A percentile compares a stretch with the other conserved stretches of the same genome.
Evolutionary conservation across 2,329 filamentous ascomycete species (phyloP).

Genomic region (Botryosphaeria dothidea): DNA sequence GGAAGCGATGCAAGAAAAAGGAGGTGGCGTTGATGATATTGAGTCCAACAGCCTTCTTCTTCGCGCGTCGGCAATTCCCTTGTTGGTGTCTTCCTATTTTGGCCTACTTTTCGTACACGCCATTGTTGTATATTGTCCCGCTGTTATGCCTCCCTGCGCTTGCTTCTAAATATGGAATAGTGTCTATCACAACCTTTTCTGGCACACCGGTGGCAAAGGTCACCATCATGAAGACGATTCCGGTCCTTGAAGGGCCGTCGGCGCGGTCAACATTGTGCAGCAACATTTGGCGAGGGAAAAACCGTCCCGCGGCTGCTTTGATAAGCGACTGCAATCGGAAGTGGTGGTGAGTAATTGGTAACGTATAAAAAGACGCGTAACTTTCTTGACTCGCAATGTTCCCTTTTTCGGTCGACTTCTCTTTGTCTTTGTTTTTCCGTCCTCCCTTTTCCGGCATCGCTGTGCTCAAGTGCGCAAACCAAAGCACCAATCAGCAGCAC

Average conservation of each 20-base stretch:
- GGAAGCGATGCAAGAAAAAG: background rate
- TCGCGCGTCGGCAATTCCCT: background rate
- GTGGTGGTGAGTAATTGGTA: background rate
- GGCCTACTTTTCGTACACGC: background rate
- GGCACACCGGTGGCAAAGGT: background rate
- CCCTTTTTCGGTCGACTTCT: background rate
- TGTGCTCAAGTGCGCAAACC: background rate
- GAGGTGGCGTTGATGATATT: background rate
- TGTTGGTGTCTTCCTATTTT: background rate
- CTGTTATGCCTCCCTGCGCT: background rate
- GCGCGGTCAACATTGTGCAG: background rate
- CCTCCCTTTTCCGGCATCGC: background rate
- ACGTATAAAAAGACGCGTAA: background rate
- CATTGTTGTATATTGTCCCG: background rate
- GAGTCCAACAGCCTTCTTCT: background rate
- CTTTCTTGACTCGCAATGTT: background rate
- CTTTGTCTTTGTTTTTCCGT: background rate
- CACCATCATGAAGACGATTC: background rate
- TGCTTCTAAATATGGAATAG: conserved; percentile 3
- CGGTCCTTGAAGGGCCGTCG: background rate
- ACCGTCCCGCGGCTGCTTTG: background rate
- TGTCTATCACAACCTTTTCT: conserved; percentile 4
- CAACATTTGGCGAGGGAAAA: background rate
- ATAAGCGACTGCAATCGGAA: background rate
- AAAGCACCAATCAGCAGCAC: background rate